Evolutionary conservation across 345 rosid genomes (phyloP), one percentile per base, ranked within the genome.

Genomic region (Salix viminalis): DNA sequence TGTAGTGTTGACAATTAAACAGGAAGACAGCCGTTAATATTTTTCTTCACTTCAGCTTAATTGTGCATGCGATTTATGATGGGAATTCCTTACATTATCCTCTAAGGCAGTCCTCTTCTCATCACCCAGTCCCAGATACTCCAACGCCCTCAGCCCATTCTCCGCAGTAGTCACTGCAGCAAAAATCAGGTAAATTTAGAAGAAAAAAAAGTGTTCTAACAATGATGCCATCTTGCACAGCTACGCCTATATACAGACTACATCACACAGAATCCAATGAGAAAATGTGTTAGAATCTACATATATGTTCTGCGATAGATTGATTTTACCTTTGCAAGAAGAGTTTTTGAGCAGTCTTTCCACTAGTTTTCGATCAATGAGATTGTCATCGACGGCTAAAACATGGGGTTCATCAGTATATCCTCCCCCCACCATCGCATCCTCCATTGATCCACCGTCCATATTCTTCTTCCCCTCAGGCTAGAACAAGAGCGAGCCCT

Each of bases 361-460:
- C 3, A 91, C 85, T 9, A 94, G 83, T 76, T 87, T 91, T 15
- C 94, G 84, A 65, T 94, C 97, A 28, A 90, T 65, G 11, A 94
- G 85, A 76, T 86, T 94, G 75, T 94, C 98, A 82, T 94, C 98
- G 1, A 94, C 97, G 7, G 97, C 98, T 78, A 94, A 81, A 80
- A 90, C 94, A 86, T 91, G 97, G 34, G 84, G 91, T 72, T 83
- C 84, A 14, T 79, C 83, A 30, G 54, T 85, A 78, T 71, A 72
- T 30, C 75, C 72, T 54, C 24, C 87, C 74, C 32, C 36, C 60
- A 56, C 26, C 60, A 65, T 32, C 67, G 62, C 79, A 30, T 78
- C 74, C 81, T 75, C 75, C 61, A 85, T 75, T 16, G 87, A 78
- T 19, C 86, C 66, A 65, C 69, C 56, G 4, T 32, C 80, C 84